Percentiles rank a stretch among this genome's conserved stretches.
Conservation (phyloP, 164 flowering plant genomes). For the Berberis vulgaris region DNA sequence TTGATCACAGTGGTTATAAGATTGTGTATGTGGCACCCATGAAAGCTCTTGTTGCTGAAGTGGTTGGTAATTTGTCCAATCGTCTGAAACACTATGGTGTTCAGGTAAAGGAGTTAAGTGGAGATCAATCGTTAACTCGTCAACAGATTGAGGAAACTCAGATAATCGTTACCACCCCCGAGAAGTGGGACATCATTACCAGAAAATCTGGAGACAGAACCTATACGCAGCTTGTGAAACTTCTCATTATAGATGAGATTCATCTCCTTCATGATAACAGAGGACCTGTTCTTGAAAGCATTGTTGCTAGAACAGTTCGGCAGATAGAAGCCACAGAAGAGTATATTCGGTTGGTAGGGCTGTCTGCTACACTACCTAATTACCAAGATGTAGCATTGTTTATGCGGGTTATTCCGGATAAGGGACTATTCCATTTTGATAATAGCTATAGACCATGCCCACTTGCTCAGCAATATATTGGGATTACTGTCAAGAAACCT, state of each 20-base stretch:
- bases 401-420: constrained; percentile 54
- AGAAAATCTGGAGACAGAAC: constrained; percentile 96
- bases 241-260: constrained; percentile 89
- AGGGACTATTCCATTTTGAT: constrained; percentile 86
- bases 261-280: constrained; percentile 97
- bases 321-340: constrained; percentile 87
- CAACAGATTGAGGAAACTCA: constrained; percentile 97
- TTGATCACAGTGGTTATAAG: constrained; percentile 59
- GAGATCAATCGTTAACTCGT: constrained; percentile 79
- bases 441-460: constrained; percentile 96
- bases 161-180: constrained; percentile 96
- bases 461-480: constrained; percentile 90
- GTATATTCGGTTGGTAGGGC: constrained; percentile 83
- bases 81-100: constrained; percentile 67
- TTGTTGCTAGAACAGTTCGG: constrained; percentile 90
- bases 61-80: constrained; percentile 76
- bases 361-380: constrained; percentile 94
- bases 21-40: constrained; percentile 97
- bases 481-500: constrained; percentile 89
- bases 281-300: constrained; percentile 97
- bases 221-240: constrained; percentile 85
- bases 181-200: constrained; percentile 99
- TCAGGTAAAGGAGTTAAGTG: constrained; percentile 81
- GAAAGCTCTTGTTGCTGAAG: constrained; percentile 97
- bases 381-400: constrained; percentile 89